These are phyloP conservation scores for Aspergillus pseudoviridinutans DNA, from an alignment of 2,329 filamentous ascomycete species.

Conservation along the genomic window DNA sequence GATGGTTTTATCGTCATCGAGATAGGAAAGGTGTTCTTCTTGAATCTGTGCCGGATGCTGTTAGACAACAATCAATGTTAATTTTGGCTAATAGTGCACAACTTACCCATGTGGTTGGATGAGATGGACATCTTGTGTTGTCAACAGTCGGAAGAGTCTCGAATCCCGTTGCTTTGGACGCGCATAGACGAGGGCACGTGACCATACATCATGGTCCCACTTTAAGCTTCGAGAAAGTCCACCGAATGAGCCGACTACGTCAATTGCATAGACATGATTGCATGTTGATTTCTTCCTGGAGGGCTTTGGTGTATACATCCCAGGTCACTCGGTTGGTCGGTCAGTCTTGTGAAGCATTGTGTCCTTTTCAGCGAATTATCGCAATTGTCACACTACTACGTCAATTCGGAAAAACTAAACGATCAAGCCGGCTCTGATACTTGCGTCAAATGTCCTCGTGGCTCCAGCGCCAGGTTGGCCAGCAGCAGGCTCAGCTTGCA, in stretches of 20 bases:
- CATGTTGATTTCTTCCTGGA: neutral
- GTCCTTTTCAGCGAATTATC: neutral
- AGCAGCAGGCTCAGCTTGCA: slow-evolving; percentile 41
- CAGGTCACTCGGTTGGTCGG: neutral
- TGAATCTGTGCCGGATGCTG: slow-evolving; percentile 3
- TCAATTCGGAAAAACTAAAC: neutral
- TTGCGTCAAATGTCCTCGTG: slow-evolving; percentile 39
- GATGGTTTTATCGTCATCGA: slow-evolving; percentile 39
- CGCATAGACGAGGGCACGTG: neutral
- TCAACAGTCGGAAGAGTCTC: neutral
- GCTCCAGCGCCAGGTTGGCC: slow-evolving; percentile 40
- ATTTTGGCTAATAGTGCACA: neutral
- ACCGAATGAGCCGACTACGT: neutral
- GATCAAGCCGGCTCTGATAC: slow-evolving; percentile 5
- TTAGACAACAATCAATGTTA: neutral
- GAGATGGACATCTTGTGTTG: neutral
- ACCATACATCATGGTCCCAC: neutral
- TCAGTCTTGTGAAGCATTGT: neutral
- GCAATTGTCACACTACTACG: neutral
- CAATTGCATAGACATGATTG: neutral
- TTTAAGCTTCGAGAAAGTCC: neutral
- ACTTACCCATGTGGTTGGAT: neutral
- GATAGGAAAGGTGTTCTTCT: slow-evolving; percentile 20
- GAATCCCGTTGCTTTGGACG: neutral
- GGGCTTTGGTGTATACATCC: neutral